These are phyloP conservation scores for Penicillium soppii DNA, from an alignment of 495 filamentous ascomycete species.

Conservation along the genomic window DNA sequence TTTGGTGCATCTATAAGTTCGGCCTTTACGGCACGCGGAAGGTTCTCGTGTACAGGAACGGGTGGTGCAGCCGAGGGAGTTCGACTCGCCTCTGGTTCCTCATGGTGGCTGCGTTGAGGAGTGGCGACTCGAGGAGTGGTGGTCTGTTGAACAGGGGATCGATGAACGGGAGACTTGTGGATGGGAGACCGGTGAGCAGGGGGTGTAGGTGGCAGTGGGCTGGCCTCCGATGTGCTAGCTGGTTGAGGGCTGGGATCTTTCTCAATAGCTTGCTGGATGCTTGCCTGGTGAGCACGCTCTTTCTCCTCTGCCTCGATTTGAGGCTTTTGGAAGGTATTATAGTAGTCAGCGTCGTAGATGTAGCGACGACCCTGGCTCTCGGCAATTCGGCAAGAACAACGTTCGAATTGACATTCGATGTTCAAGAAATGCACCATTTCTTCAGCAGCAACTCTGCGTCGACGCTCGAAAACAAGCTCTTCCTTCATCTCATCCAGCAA, in stretches of 20 bases:
- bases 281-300: constrained; percentile 1
- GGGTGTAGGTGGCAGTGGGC: constrained; percentile 1
- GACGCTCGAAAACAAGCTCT: constrained; percentile 65
- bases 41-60: constrained; percentile 6
- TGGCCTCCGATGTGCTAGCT: not conserved
- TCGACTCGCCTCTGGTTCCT: constrained; percentile 13
- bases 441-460: constrained; percentile 63
- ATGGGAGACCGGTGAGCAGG: not conserved
- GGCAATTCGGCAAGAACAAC: constrained; percentile 63
- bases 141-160: not conserved
- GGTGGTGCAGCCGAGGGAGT: constrained; percentile 21
- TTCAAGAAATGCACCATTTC: constrained; percentile 79
- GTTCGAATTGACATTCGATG: constrained; percentile 73
- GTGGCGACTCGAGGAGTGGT: not conserved
- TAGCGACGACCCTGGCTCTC: constrained; percentile 50
- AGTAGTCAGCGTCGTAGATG: constrained; percentile 45
- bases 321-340: constrained; percentile 23
- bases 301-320: constrained; percentile 18
- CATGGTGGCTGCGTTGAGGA: not conserved
- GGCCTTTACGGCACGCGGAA: constrained; percentile 17
- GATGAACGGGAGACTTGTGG: not conserved
- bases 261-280: not conserved
- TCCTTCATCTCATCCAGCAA: constrained; percentile 59
- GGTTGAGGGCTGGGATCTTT: not conserved
- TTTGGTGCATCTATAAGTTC: constrained; percentile 26